Conservation (phyloP, 148 eudicot genomes). For the Rhododendron ferrugineum region DNA sequence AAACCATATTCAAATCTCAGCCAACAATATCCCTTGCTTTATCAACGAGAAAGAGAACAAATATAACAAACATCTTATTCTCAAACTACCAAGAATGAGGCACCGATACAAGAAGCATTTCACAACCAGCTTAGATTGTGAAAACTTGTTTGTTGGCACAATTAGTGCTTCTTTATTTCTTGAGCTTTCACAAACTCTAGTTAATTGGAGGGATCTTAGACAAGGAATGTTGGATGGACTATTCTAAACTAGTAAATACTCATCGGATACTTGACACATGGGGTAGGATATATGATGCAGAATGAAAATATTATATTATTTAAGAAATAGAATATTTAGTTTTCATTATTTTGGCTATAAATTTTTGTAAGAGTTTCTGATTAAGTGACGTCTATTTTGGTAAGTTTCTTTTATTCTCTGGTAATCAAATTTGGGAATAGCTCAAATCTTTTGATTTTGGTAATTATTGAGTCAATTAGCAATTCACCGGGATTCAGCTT, state of each 20-base stretch:
- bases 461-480: too few relatives aligned
- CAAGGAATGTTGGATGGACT: neutral
- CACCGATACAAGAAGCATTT: neutral
- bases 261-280: neutral
- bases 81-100: neutral
- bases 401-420: too few relatives aligned
- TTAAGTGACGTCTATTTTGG: too few relatives aligned
- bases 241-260: neutral
- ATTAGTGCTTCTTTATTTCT: neutral
- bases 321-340: too few relatives aligned
- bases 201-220: neutral
- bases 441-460: too few relatives aligned
- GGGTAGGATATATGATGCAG: too few relatives aligned
- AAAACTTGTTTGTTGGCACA: neutral
- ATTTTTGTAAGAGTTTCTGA: too few relatives aligned
- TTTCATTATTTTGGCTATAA: too few relatives aligned
- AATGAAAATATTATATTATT: too few relatives aligned
- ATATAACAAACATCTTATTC: neutral
- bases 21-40: neutral
- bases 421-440: too few relatives aligned
- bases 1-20: neutral
- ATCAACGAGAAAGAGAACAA: neutral
- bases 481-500: too few relatives aligned
- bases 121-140: neutral
- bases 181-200: neutral